Percentiles rank a stretch among this genome's conserved stretches.
These are phyloP conservation scores for Lepidium sativum DNA, from an alignment of 345 rosid species.

Conservation along the genomic window DNA sequence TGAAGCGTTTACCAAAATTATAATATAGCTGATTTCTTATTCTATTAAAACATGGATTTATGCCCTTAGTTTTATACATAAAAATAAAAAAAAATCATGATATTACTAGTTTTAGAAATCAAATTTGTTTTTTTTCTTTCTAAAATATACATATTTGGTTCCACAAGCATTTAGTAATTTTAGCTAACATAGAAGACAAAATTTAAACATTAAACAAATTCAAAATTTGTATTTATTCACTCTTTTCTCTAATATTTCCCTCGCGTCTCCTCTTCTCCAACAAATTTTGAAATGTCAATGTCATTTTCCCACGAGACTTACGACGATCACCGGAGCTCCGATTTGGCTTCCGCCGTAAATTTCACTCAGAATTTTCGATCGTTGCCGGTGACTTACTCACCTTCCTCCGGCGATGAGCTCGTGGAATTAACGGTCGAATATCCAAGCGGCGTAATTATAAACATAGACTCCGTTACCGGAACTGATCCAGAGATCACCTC, in stretches of 20 bases:
- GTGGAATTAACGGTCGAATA: conserved; percentile 68
- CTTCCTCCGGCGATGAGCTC: conserved; percentile 48
- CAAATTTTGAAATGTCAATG: conserved; percentile 17
- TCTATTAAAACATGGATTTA: too few species aligned
- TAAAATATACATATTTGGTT: background rate
- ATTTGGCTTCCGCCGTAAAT: conserved; percentile 35
- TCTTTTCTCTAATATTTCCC: background rate
- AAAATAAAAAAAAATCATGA: too few species aligned
- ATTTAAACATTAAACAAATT: background rate
- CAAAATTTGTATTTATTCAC: conserved; percentile 5
- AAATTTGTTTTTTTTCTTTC: background rate
- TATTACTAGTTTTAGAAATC: background rate
- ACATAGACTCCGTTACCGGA: conserved; percentile 72
- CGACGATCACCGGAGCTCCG: conserved; percentile 68
- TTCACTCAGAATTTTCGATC: conserved; percentile 28
- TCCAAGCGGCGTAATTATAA: conserved; percentile 54
- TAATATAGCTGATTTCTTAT: too few species aligned
- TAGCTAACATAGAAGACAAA: too few species aligned
- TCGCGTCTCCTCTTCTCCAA: background rate
- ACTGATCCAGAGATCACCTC: conserved; percentile 27
- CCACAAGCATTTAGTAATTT: background rate
- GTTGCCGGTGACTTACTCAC: conserved; percentile 35
- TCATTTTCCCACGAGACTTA: conserved; percentile 24
- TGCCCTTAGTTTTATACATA: too few species aligned
- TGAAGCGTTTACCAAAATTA: too few species aligned